Base-by-base conservation (phyloP, 352 stramenopile species). In the Phytopythium boreale region DNA sequence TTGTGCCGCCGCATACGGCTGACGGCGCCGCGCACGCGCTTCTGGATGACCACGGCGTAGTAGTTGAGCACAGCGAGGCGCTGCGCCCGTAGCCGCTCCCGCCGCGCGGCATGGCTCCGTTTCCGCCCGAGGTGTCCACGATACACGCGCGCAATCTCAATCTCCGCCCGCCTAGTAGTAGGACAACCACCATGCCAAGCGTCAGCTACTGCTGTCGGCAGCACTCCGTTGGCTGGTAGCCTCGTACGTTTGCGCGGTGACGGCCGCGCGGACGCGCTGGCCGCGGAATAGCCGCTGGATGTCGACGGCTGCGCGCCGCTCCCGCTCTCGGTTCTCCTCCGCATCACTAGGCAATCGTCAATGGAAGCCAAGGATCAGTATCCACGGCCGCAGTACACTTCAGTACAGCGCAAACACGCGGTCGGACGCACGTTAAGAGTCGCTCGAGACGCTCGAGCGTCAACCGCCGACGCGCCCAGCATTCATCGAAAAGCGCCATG, bases 401-500 rank as follows among this genome's bases (percentile, higher is more conserved):
- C n/a, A n/a, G n/a, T n/a, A n/a, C n/a, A n/a, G n/a, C n/a, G n/a
- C 29, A 34, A 34, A 34, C 29, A 34, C 29, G 29, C n/a, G 7
- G 7, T 34, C 29, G 6, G 2, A 74, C 62, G 41, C 71, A 89
- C 80, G 74, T 65, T 17, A 88, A 68, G n/a, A 88, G 74, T 19
- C 69, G 53, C 34, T 88, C 75, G 9, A 90, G 68, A 36, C 75
- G 63, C 4, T 84, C 68, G 4, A 90, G 69, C 49, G 80, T 88
- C 17, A 64, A 58, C 11, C 56, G 59, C 60, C 79, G 74, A 27
- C 52, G 77, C 67, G 72, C 64, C 79, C 83, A 92, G 74, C 79
- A 90, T 31, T 85, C 72, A 26, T 86, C 76, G 63, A 90, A 90
- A 57, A 85, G 75, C 66, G 81, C 79, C 79, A 88, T 86, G 14